phyloP scores from a whole-genome alignment of 1,284 basidiomycete genomes.

The Ceratobasidium sp. region DNA sequence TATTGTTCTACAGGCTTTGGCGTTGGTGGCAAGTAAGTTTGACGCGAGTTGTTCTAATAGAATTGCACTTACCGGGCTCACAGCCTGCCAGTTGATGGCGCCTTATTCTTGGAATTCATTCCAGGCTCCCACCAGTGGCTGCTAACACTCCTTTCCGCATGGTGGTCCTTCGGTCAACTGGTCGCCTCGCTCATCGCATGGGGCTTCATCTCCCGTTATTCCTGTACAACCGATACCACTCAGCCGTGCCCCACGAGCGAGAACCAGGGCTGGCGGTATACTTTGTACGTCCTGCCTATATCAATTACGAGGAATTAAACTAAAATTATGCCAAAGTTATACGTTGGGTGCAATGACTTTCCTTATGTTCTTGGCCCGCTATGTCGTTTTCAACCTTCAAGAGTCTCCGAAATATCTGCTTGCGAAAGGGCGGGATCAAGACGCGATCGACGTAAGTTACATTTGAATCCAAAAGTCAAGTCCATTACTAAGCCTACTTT shows the following conservation, averaged over 20 bases:
- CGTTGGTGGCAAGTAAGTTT: slow-evolving; percentile 65
- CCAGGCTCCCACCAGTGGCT: slow-evolving; percentile 68
- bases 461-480: too few relatives aligned
- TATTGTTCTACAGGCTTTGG: slow-evolving; percentile 60
- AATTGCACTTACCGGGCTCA: slow-evolving; percentile 17
- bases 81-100: slow-evolving; percentile 66
- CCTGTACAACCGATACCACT: slow-evolving; percentile 55
- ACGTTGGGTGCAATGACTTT: slow-evolving; percentile 62
- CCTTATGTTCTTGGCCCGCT: slow-evolving; percentile 59
- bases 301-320: background rate
- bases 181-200: slow-evolving; percentile 63
- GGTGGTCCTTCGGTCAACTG: slow-evolving; percentile 72
- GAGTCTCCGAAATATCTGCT: slow-evolving; percentile 72
- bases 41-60: slow-evolving; percentile 18
- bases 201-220: slow-evolving; percentile 64
- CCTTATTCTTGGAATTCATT: slow-evolving; percentile 67
- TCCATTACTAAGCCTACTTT: too few relatives aligned
- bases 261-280: slow-evolving; percentile 73
- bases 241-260: slow-evolving; percentile 57
- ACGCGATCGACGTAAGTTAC: slow-evolving; percentile 61
- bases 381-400: slow-evolving; percentile 62
- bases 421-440: slow-evolving; percentile 65
- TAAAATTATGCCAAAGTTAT: slow-evolving; percentile 46
- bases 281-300: slow-evolving; percentile 59
- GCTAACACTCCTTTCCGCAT: slow-evolving; percentile 70